phyloP scores from a whole-genome alignment of 2,329 filamentous ascomycete genomes.

The Fusarium incarnatum region DNA sequence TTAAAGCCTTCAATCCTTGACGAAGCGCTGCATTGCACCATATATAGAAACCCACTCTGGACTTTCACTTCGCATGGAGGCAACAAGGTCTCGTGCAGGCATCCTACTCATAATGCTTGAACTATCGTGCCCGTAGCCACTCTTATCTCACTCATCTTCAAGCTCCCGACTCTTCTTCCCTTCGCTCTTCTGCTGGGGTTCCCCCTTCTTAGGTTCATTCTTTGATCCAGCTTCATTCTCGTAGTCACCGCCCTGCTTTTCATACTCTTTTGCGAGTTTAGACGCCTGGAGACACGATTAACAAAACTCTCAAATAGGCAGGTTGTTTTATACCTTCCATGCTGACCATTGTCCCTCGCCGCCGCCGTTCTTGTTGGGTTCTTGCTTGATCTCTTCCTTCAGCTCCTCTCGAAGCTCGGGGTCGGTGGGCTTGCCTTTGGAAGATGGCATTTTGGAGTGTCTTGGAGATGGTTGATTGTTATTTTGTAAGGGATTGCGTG shows the following conservation, averaged over 20 bases:
- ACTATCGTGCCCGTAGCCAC: neutral
- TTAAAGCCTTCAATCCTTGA: too few species aligned
- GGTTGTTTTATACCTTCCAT: neutral
- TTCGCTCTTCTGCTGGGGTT: neutral
- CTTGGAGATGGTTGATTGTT: too few species aligned
- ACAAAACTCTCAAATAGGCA: too few species aligned
- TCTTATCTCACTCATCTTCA: neutral
- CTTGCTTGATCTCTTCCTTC: neutral
- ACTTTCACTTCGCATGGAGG: neutral
- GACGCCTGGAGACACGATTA: neutral
- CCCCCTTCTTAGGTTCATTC: neutral
- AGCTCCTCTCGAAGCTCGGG: neutral
- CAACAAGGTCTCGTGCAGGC: neutral
- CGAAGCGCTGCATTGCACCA: neutral
- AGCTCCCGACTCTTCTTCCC: neutral
- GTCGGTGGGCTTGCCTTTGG: neutral
- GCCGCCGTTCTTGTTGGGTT: neutral
- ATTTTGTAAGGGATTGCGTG: fast-evolving
- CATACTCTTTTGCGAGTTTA: neutral
- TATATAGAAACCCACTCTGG: neutral
- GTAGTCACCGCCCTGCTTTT: neutral
- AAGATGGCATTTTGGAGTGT: neutral
- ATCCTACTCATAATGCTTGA: neutral
- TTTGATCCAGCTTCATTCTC: neutral
- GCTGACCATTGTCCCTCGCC: neutral